Evolutionary conservation across 1,139 yeast species (phyloP).

Genomic region (Geotrichum candidum): DNA sequence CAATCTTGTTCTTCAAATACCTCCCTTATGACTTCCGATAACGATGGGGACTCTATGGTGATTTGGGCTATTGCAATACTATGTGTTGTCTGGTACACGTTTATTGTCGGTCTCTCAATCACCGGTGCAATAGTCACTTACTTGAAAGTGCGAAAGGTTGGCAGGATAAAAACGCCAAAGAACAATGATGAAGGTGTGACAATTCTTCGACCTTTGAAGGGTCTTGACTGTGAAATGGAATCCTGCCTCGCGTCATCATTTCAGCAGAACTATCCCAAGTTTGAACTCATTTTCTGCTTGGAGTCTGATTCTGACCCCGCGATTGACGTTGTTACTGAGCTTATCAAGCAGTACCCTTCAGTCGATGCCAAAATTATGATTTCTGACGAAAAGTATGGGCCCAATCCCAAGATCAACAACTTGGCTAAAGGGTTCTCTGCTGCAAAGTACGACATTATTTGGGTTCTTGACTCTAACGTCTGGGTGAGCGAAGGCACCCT

Average conservation of each 20-base stretch:
- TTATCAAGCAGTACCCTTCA: constrained; percentile 51
- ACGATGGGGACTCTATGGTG: background rate
- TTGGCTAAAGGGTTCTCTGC: constrained; percentile 66
- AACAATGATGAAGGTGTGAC: constrained; percentile 50
- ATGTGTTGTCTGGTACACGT: constrained; percentile 22
- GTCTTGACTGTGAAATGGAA: constrained; percentile 70
- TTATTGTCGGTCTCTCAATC: constrained; percentile 20
- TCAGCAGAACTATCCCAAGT: constrained; percentile 60
- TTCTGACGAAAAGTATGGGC: constrained; percentile 50
- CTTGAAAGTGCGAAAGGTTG: background rate
- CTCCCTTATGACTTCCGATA: background rate
- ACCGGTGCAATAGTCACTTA: constrained; percentile 18
- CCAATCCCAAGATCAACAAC: constrained; percentile 85
- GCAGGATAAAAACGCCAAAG: background rate
- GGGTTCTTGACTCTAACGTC: constrained; percentile 88
- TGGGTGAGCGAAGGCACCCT: constrained; percentile 68
- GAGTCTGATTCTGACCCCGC: constrained; percentile 62
- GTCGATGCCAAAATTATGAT: constrained; percentile 56
- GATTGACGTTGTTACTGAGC: constrained; percentile 47
- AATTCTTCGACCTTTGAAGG: constrained; percentile 75
- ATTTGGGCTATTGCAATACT: background rate
- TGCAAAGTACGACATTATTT: constrained; percentile 67
- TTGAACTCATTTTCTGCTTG: constrained; percentile 73
- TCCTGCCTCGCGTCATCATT: constrained; percentile 65
- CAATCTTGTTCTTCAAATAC: background rate